A percentile compares a stretch with the other conserved stretches of the same genome.
phyloP scores from a whole-genome alignment of 306 rosid species.

The Aeschynomene evenia region DNA sequence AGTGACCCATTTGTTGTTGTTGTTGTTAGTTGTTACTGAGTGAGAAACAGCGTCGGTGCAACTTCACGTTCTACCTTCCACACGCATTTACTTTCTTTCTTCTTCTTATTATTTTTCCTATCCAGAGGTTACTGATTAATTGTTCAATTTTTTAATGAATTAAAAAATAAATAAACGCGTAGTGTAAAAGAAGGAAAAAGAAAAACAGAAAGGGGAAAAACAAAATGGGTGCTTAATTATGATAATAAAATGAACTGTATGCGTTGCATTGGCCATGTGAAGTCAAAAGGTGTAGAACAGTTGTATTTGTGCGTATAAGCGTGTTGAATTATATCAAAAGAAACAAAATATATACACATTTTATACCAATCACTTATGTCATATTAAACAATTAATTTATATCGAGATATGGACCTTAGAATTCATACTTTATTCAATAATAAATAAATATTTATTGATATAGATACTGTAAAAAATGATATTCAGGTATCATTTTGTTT shows the following conservation, averaged over 20 bases:
- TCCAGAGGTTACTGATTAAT: not conserved
- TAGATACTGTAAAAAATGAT: no score
- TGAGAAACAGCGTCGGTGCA: conserved; percentile 36
- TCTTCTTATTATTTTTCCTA: no score
- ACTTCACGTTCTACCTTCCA: not conserved
- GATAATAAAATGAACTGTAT: conserved; percentile 14
- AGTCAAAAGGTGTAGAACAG: conserved; percentile 30
- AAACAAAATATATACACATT: conserved; percentile 17
- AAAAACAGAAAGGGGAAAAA: not conserved
- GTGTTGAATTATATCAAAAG: conserved; percentile 36
- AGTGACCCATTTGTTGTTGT: not conserved
- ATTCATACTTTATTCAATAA: no score
- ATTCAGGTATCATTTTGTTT: no score
- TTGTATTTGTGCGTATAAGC: conserved; percentile 38
- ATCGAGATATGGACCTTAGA: no score
- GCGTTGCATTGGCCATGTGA: conserved; percentile 26
- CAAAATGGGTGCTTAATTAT: not conserved
- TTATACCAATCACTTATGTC: no score
- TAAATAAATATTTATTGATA: no score
- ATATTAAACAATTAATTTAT: no score
- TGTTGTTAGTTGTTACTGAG: no score
- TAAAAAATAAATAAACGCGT: not conserved
- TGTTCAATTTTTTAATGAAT: not conserved
- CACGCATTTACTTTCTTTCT: not conserved
- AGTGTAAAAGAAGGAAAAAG: not conserved